Percentiles rank a stretch among this genome's conserved stretches.
Conservation (phyloP, 352 stramenopile species). For the Phytopythium montanum region DNA sequence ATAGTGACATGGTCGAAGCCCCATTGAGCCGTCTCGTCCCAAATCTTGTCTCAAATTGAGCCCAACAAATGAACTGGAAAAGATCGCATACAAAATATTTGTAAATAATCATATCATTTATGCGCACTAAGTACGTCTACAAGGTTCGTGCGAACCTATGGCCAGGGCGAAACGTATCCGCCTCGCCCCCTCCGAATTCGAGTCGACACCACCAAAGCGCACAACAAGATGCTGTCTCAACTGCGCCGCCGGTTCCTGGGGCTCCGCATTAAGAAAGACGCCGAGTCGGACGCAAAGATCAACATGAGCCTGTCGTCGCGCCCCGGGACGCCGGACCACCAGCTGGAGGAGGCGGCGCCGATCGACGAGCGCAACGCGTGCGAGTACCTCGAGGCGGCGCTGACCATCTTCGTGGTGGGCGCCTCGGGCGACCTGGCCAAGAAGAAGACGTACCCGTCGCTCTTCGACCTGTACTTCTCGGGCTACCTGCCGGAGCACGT, state of each 20-base stretch:
- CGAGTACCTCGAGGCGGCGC: slow-evolving; percentile 60
- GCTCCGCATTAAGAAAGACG: slow-evolving; percentile 37
- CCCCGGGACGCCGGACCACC: background rate
- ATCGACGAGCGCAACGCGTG: slow-evolving; percentile 54
- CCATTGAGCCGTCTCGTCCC: too few species aligned
- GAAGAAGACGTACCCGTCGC: slow-evolving; percentile 91
- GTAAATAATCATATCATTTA: too few species aligned
- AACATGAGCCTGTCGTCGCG: slow-evolving; percentile 35
- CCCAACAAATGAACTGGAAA: too few species aligned
- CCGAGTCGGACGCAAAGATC: slow-evolving; percentile 16
- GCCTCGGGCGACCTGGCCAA: slow-evolving; percentile 88
- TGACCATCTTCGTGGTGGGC: slow-evolving; percentile 86
- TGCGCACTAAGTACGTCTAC: too few species aligned
- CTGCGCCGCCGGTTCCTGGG: slow-evolving; percentile 37
- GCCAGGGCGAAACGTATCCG: too few species aligned
- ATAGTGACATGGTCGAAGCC: too few species aligned
- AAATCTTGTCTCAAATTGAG: too few species aligned
- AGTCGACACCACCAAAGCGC: background rate
- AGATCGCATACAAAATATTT: too few species aligned
- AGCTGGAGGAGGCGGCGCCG: slow-evolving; percentile 9
- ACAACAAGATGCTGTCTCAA: slow-evolving; percentile 31
- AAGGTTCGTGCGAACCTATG: too few species aligned
- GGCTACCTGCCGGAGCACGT: slow-evolving; percentile 81
- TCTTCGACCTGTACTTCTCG: slow-evolving; percentile 84
- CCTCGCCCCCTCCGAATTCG: background rate